These are phyloP conservation scores for Kockiozyma suomiensis DNA, from an alignment of 805 yeast genomes.

Conservation along the genomic window DNA sequence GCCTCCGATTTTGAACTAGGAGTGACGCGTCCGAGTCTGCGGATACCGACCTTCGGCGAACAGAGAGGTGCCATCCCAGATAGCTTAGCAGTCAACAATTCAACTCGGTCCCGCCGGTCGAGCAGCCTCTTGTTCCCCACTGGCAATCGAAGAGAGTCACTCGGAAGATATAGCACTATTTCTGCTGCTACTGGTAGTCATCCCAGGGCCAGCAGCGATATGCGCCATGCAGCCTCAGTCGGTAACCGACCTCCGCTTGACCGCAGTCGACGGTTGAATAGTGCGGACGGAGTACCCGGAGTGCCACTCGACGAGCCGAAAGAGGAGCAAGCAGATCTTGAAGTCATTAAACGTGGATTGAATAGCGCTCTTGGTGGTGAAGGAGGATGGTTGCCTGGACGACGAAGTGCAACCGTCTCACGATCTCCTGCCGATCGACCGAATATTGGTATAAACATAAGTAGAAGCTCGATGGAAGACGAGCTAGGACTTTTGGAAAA, in stretches of 20 bases:
- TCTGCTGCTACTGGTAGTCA: background rate
- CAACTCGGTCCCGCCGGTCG: background rate
- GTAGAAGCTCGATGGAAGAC: background rate
- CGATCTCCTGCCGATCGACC: background rate
- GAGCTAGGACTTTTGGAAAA: constrained; percentile 1
- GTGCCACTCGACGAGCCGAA: background rate
- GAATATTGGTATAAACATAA: background rate
- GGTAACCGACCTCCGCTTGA: background rate
- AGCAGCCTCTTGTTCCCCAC: background rate
- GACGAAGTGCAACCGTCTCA: background rate
- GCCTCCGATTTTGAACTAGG: background rate
- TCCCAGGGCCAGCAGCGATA: background rate
- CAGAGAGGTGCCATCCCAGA: background rate
- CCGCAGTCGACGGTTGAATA: background rate
- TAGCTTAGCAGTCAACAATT: background rate
- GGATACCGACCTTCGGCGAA: background rate
- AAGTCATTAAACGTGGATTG: background rate
- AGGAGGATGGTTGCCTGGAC: constrained; percentile 2
- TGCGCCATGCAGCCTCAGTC: background rate
- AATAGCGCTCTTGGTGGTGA: constrained; percentile 3
- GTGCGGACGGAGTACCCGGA: background rate
- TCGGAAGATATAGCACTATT: background rate
- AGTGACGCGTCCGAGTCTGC: background rate
- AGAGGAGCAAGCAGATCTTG: background rate
- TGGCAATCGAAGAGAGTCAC: background rate